Percentiles rank a stretch among this genome's conserved stretches.
Evolutionary conservation across 2,329 filamentous ascomycete species (phyloP).

Genomic region (Zarea fungicola): DNA sequence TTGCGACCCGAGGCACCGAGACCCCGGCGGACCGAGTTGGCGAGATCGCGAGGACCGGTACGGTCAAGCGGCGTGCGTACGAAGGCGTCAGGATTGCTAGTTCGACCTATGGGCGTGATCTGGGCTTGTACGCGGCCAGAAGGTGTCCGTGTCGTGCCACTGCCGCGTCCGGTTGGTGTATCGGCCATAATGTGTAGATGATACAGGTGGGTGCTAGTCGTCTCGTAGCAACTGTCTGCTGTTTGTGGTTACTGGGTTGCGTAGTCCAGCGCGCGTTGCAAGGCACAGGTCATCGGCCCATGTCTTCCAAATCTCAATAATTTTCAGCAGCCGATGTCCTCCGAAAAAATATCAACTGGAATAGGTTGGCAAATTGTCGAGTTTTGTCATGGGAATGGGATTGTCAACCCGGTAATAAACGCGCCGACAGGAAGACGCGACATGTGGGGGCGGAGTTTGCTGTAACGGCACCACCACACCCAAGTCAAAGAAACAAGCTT

Average conservation of each 20-base stretch:
- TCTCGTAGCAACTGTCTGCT: too few relatives aligned
- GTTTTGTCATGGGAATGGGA: too few relatives aligned
- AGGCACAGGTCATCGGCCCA: neutral
- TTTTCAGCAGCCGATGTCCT: too few relatives aligned
- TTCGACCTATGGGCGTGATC: slow-evolving; percentile 15
- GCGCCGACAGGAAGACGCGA: too few relatives aligned
- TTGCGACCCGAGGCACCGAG: slow-evolving; percentile 41
- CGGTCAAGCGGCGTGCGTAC: slow-evolving; percentile 40
- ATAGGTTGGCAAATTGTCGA: too few relatives aligned
- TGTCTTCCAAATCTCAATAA: neutral
- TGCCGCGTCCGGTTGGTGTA: slow-evolving; percentile 6
- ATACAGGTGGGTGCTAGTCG: neutral
- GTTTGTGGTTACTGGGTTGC: neutral
- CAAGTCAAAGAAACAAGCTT: too few relatives aligned
- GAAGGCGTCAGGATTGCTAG: slow-evolving; percentile 20
- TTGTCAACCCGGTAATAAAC: too few relatives aligned
- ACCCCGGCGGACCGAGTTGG: slow-evolving; percentile 35
- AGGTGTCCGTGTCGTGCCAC: neutral
- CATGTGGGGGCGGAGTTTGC: too few relatives aligned
- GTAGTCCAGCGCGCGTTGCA: neutral
- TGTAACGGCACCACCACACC: too few relatives aligned
- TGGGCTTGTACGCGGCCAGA: slow-evolving; percentile 32
- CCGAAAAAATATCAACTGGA: too few relatives aligned
- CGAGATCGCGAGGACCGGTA: slow-evolving; percentile 29
- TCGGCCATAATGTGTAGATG: slow-evolving; percentile 11